phyloP scores from a whole-genome alignment of 2,329 filamentous ascomycete genomes.

The Ophiostoma ulmi region DNA sequence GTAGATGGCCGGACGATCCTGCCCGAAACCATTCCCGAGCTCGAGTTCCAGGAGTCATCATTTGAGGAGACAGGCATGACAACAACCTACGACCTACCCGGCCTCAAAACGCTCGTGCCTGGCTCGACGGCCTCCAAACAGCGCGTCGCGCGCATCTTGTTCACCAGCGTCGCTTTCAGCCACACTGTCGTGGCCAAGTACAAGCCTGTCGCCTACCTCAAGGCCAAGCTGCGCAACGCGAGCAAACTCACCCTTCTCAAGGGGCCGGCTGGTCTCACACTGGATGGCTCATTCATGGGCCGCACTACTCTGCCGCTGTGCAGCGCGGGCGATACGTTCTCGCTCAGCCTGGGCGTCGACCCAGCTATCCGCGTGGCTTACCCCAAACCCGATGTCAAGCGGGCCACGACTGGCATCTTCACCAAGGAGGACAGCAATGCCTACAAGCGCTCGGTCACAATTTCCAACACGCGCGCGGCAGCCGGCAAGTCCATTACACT shows the following conservation, averaged over 20 bases:
- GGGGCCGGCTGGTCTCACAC: slow-evolving; percentile 52
- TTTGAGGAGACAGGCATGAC: slow-evolving; percentile 57
- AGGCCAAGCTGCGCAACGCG: slow-evolving; percentile 52
- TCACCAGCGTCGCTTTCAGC: slow-evolving; percentile 46
- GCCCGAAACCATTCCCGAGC: slow-evolving; percentile 29
- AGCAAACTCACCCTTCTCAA: slow-evolving; percentile 52
- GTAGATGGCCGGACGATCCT: slow-evolving; percentile 4
- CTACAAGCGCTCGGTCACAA: slow-evolving; percentile 45
- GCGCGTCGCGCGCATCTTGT: slow-evolving; percentile 52
- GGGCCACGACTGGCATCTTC: slow-evolving; percentile 49
- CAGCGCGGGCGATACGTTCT: slow-evolving; percentile 49
- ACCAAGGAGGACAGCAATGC: slow-evolving; percentile 48
- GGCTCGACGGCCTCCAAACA: slow-evolving; percentile 50
- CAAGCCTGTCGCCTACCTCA: slow-evolving; percentile 54
- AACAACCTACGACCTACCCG: slow-evolving; percentile 56
- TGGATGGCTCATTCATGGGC: slow-evolving; percentile 60
- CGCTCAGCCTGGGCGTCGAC: slow-evolving; percentile 55
- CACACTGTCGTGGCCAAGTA: slow-evolving; percentile 59
- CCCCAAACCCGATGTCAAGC: slow-evolving; percentile 50
- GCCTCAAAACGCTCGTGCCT: slow-evolving; percentile 51
- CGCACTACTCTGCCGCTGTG: slow-evolving; percentile 52
- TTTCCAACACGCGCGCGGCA: slow-evolving; percentile 47
- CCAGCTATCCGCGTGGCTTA: slow-evolving; percentile 53
- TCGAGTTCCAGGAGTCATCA: slow-evolving; percentile 48
- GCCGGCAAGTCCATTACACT: slow-evolving; percentile 41